Conservation (phyloP, 2,329 filamentous ascomycete species). For the Fusarium beomiforme region DNA sequence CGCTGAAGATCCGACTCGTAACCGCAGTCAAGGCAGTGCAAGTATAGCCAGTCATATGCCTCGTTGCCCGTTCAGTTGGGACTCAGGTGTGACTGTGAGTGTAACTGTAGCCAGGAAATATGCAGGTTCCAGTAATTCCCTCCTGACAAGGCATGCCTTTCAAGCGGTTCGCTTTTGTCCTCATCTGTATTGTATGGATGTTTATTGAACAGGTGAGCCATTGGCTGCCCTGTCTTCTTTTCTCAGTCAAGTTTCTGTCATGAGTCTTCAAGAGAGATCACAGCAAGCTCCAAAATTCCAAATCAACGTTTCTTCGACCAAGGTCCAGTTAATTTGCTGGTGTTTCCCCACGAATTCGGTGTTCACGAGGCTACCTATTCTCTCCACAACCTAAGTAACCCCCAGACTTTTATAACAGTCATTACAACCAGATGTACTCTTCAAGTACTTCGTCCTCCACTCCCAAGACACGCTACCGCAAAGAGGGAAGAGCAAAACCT, state of each 20-base stretch:
- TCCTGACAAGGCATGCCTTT: conserved; percentile 15
- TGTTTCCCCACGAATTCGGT: conserved; percentile 23
- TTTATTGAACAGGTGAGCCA: background rate
- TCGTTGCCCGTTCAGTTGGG: conserved; percentile 23
- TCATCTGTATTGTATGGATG: background rate
- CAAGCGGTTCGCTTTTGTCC: conserved; percentile 1
- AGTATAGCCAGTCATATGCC: conserved; percentile 29
- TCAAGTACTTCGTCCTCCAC: conserved; percentile 28
- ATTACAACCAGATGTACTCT: conserved; percentile 13
- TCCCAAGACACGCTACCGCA: conserved; percentile 13
- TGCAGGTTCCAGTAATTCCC: conserved; percentile 14
- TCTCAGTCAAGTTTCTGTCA: background rate
- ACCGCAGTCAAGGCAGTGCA: conserved; percentile 14
- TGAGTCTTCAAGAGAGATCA: background rate
- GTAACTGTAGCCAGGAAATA: conserved; percentile 17
- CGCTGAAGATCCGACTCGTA: conserved; percentile 15
- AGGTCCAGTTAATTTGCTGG: conserved; percentile 6
- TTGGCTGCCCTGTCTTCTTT: background rate
- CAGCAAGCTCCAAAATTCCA: background rate
- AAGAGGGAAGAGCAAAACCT: conserved; percentile 22
- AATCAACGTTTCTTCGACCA: background rate
- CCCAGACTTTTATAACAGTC: background rate
- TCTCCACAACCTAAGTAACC: conserved; percentile 24
- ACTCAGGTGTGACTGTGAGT: conserved; percentile 9
- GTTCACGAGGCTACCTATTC: conserved; percentile 8